Conservation (phyloP, 108 stramenopile species). For the Cylindrotheca fusiformis region DNA sequence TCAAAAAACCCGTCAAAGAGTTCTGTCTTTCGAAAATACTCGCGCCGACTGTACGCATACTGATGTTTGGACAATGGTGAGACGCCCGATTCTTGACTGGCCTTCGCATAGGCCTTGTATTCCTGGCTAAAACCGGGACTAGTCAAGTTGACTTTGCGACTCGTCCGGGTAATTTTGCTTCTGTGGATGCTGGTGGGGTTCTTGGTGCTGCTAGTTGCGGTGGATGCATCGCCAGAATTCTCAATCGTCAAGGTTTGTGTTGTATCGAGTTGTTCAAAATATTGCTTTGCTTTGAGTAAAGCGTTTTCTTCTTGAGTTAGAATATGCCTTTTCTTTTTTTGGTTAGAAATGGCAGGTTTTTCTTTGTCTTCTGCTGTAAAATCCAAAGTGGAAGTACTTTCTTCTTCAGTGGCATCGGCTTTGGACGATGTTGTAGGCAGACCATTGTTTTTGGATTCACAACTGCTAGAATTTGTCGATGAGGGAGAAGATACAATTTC, state of each 20-base stretch:
- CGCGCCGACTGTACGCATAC: slow-evolving; percentile 24
- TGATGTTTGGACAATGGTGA: slow-evolving; percentile 25
- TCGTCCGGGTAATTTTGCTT: slow-evolving; percentile 21
- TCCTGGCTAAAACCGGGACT: slow-evolving; percentile 19
- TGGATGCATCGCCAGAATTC: slow-evolving; percentile 1
- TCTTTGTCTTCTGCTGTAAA: not conserved
- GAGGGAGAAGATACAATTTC: not conserved
- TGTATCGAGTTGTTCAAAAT: slow-evolving; percentile 33
- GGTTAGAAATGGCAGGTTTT: not conserved
- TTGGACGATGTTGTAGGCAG: not conserved
- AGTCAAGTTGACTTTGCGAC: slow-evolving; percentile 8
- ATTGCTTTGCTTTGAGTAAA: slow-evolving; percentile 18
- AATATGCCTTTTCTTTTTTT: not conserved
- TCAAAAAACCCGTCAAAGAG: slow-evolving; percentile 43
- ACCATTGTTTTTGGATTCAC: not conserved
- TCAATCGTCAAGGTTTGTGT: slow-evolving; percentile 26
- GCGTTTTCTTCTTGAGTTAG: not conserved
- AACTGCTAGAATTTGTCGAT: not conserved
- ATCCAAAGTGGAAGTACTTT: not conserved
- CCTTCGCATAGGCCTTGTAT: slow-evolving; percentile 20
- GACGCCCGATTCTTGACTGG: slow-evolving; percentile 13
- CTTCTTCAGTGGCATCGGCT: not conserved
- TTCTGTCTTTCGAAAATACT: slow-evolving; percentile 18
- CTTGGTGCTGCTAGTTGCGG: too few relatives aligned
- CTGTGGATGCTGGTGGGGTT: too few relatives aligned